Conservation (phyloP, 2,329 filamentous ascomycete genomes). For the Pseudocercospora crystallina region DNA sequence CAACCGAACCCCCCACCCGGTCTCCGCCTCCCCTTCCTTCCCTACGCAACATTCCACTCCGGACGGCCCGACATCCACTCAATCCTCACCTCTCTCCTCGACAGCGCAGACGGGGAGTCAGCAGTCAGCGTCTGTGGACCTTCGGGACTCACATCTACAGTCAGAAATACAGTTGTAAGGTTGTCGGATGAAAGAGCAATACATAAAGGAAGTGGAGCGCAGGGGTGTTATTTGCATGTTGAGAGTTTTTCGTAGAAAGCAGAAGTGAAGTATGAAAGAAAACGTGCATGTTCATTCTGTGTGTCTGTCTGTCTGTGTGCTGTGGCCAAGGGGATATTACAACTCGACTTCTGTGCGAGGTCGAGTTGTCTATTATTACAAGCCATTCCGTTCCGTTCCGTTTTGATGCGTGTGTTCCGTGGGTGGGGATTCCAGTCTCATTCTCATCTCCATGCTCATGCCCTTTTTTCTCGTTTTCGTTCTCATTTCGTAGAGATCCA, state of each 20-base stretch:
- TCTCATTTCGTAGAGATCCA: too few species aligned
- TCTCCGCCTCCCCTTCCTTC: constrained; percentile 16
- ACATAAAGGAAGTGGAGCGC: constrained; percentile 29
- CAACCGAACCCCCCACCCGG: not conserved
- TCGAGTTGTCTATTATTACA: too few species aligned
- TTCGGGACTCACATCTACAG: constrained; percentile 21
- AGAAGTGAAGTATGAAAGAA: not conserved
- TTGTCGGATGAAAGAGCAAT: constrained; percentile 26
- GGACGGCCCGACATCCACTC: constrained; percentile 24
- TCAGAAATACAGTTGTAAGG: constrained; percentile 22
- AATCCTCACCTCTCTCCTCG: constrained; percentile 21
- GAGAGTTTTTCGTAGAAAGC: constrained; percentile 22
- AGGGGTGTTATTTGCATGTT: constrained; percentile 26
- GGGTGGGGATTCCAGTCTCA: too few species aligned
- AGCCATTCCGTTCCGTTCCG: too few species aligned
- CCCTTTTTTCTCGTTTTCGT: too few species aligned
- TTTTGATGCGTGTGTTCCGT: too few species aligned
- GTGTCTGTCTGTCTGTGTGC: too few species aligned
- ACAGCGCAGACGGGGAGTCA: constrained; percentile 27
- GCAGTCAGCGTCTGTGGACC: constrained; percentile 28
- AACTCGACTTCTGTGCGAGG: too few species aligned
- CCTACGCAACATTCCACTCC: constrained; percentile 25
- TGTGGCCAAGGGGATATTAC: too few species aligned
- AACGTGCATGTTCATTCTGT: not conserved
- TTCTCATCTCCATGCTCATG: too few species aligned